Base-by-base conservation (phyloP, 2,329 filamentous ascomycete species). In the Hymenoscyphus salicellus region DNA sequence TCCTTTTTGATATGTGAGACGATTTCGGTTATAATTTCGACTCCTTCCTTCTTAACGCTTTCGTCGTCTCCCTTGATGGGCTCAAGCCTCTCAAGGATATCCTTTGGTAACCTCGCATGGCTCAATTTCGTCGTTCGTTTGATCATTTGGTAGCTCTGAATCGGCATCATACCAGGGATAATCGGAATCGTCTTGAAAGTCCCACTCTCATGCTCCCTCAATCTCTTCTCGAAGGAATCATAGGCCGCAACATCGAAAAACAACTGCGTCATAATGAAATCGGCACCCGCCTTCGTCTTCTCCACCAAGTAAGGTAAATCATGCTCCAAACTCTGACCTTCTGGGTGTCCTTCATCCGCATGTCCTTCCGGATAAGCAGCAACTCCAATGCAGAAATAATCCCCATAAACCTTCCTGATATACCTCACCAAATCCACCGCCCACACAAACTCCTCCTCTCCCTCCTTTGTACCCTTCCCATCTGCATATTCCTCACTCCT, bases 211-310 rank as follows among this genome's bases (percentile, higher is more conserved):
- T 99, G 92, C 61, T 89, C 85, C 66, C 93, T 83, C 70, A 99
- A 77, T 60, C 83, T 85, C 69, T 81, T 84, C 79, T 98, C 94
- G 74, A 96, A 98, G 38, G 81, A 81, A 63, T 88, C 84, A 75
- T 96, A 99, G 20, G 91, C 91, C 3, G 90, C 83, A 28, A 93
- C 84, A 75, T 98, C 93, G 77, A 97, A 99, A 78, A 97, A 98
- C 8, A 99, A 83, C 77, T 99, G 95, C 0, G 95, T 98, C 92
- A 99, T 97, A 78, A 99, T 90, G 75, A 99, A 99, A 78, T 98
- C 93, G 60, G 93, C 95, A 0, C 95, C 95, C 3, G 95, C 95
- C 71, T 89, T 83, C 0, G 89, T 90, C 83, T 99, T 99, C 70
- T 97, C 93, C 11, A 96, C 86, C 62, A 99, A 82, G 73, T 90